These are phyloP conservation scores for Vishniacozyma victoriae DNA, from an alignment of 768 basidiomycete species.

Conservation along the genomic window DNA sequence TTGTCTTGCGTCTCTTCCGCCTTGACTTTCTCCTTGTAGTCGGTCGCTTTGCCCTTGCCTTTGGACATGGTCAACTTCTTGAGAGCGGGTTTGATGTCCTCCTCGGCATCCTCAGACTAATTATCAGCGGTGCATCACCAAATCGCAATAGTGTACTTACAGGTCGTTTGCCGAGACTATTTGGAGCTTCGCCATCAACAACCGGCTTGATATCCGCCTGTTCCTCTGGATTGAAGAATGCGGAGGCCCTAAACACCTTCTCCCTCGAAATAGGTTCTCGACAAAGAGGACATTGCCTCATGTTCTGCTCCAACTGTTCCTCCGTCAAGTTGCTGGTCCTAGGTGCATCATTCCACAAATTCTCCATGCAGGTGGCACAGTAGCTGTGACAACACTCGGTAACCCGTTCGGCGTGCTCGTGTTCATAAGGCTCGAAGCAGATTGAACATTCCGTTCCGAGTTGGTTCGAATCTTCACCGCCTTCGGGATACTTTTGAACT, in stretches of 20 bases:
- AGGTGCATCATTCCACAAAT: slow-evolving; percentile 51
- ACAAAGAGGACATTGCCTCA: slow-evolving; percentile 57
- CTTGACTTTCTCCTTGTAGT: slow-evolving; percentile 8
- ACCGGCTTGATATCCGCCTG: slow-evolving; percentile 15
- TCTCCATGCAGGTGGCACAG: slow-evolving; percentile 60
- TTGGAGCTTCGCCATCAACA: slow-evolving; percentile 49
- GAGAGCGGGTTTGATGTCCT: neutral
- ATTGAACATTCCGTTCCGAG: slow-evolving; percentile 53
- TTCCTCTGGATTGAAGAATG: slow-evolving; percentile 56
- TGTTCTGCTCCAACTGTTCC: slow-evolving; percentile 31
- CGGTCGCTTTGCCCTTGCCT: slow-evolving; percentile 2
- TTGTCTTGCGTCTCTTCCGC: slow-evolving; percentile 23
- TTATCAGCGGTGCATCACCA: too few species aligned
- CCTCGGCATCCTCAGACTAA: slow-evolving; percentile 8
- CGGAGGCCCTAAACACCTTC: slow-evolving; percentile 55
- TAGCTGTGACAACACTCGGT: slow-evolving; percentile 61
- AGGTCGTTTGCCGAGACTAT: too few species aligned
- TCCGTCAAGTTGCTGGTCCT: slow-evolving; percentile 47
- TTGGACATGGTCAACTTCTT: slow-evolving; percentile 27
- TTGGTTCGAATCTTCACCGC: slow-evolving; percentile 52
- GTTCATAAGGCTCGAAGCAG: slow-evolving; percentile 58
- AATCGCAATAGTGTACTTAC: too few species aligned
- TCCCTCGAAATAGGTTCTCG: slow-evolving; percentile 53
- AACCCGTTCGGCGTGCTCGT: slow-evolving; percentile 50
- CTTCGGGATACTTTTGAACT: slow-evolving; percentile 52